Conservation (phyloP, 2,329 filamentous ascomycete species). For the Metarhizium rileyi region DNA sequence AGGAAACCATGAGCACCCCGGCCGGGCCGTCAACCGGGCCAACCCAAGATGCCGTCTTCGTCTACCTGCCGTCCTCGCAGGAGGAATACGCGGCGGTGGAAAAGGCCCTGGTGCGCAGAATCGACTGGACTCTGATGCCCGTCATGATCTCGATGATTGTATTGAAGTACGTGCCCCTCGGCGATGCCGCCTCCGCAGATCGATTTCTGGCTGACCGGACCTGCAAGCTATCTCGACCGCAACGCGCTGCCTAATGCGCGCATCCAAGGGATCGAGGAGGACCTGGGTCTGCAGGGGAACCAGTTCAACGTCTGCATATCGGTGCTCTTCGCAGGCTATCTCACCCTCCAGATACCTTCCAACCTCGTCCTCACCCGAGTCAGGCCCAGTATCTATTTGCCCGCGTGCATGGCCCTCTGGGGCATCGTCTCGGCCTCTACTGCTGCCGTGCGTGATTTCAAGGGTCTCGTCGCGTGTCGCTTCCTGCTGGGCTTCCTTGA, state of each 20-base stretch:
- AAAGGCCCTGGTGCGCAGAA: constrained; percentile 1
- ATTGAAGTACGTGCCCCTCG: constrained; percentile 2
- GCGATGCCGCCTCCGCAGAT: background rate
- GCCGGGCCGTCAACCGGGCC: background rate
- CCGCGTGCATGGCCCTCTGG: constrained; percentile 26
- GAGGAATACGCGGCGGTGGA: constrained; percentile 3
- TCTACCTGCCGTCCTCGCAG: constrained; percentile 1
- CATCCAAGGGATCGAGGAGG: constrained; percentile 5
- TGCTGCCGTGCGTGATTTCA: constrained; percentile 30
- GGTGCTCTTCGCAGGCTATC: constrained; percentile 27
- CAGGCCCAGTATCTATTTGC: constrained; percentile 34
- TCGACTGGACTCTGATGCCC: constrained; percentile 7
- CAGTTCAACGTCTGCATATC: constrained; percentile 18
- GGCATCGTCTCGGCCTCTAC: constrained; percentile 32
- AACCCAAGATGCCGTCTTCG: background rate
- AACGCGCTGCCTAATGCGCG: constrained; percentile 6
- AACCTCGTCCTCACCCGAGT: constrained; percentile 31
- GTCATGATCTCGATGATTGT: constrained; percentile 7
- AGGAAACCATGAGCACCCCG: background rate
- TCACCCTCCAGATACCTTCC: constrained; percentile 22
- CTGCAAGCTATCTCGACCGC: constrained; percentile 6
- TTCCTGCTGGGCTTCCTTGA: constrained; percentile 32
- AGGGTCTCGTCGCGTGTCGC: constrained; percentile 30
- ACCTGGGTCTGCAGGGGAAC: background rate
- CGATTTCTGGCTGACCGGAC: background rate